Base-by-base conservation (phyloP, 352 stramenopile species). In the Globisporangium mamillatum region DNA sequence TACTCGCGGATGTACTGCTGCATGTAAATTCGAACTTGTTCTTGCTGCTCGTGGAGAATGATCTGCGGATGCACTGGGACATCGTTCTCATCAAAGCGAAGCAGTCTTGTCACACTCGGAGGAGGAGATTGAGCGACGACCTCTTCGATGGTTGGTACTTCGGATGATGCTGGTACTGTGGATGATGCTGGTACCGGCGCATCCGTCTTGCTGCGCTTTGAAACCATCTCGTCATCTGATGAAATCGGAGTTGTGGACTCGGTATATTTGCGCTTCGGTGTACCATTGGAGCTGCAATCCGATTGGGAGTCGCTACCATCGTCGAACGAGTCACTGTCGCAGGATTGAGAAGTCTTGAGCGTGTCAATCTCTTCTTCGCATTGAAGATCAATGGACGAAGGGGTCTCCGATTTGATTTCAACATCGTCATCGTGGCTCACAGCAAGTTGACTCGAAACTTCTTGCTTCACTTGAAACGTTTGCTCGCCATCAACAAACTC, bases 1-100 rank as follows among this genome's bases (percentile, higher is more conserved):
- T 89, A 90, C 63, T 90, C 78, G 60, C 73, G 76, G 57, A 84
- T 77, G 71, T 90, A 90, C 62, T 84, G 73, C 62, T 85, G 68
- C 82, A 90, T 89, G 69, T 81, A 88, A 16, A 69, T 44, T 24
- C 79, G 78, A 24, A 90, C 66, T 53, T 77, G 63, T 50, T 84
- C 76, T 71, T 90, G 78, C 66, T 89, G 78, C 48, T 80, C 67
- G 18, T 66, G 38, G 25, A 89, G 66, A 56, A 90, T 71, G 14
- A 72, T 66, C 46, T 82, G 75, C 1, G 82, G 82, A n/a, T 88
- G 82, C 24, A 90, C 67, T 9, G 82, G 82, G 4, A 74, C 60
- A 32, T 77, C 72, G 59, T 71, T 75, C 7, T 41, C 44, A 48
- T 84, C 81, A 60, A 88, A 79, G 38, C 72, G 76, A 66, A 90